Evolutionary conservation across 257 asterid genomes (phyloP), one percentile per base, ranked within the genome.

Genomic region (Avicennia marina): DNA sequence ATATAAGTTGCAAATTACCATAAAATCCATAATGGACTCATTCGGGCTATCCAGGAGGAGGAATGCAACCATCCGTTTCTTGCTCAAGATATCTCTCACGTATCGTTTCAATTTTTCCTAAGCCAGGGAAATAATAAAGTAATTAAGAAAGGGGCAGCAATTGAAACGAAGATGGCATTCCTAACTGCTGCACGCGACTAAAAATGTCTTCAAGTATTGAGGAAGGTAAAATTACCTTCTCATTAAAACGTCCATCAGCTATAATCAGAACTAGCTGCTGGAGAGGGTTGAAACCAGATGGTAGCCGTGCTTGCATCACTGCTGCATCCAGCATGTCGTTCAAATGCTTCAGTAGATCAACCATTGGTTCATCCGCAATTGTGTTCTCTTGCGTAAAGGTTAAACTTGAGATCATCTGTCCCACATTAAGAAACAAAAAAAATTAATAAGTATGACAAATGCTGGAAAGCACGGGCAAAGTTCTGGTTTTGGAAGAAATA

Each of bases 241-340:
- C 96, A 21, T 70, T 89, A 56, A 86, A 81, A 24, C 89, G 83
- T 46, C 97, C 98, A 59, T 93, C 98, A 9, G 97, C 94, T 47
- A 93, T 86, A 54, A 93, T 84, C 63, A 93, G 71, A 58, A 88
- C 97, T 55, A 93, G 97, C 81, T 89, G 98, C 85, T 93, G 91
- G 11, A 93, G 85, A 15, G 98, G 98, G 66, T 80, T 91, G 75
- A 70, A 63, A 21, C 97, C 97, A 27, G 96, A 83, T 25, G 98
- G 97, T 34, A 68, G 67, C 27, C 96, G 85, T 1, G 98, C 86
- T 60, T 67, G 84, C 65, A 56, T 72, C 12, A 69, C 87, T 0
- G 95, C 88, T 31, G 62, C 27, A 38, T 93, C 94, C 36, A 93
- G 81, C 90, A 81, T 72, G 58, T 68, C 69, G 59, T 78, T 78